Base-by-base conservation (phyloP, 2,329 filamentous ascomycete genomes). In the Claviceps spartinae region DNA sequence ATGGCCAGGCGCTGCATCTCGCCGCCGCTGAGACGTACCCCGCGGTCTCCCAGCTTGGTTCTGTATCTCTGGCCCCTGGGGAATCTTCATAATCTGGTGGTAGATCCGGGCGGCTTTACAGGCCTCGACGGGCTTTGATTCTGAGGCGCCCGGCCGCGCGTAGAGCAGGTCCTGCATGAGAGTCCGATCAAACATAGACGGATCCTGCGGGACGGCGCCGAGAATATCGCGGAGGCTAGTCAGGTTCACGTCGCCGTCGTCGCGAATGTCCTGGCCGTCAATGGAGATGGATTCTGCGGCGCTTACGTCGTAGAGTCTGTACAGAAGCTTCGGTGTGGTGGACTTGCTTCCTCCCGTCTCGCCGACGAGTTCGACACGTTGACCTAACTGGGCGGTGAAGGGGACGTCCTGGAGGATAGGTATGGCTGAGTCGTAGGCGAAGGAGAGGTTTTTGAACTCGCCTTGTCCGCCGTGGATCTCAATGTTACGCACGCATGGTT, bases 131-230 rank as follows among this genome's bases (percentile, higher is more conserved):
- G 83, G 72, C 34, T 85, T 77, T 6, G 72, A 72, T 44, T 83
- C 76, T 0, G 76, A 79, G 1, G 81, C 81, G n/a, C 74, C 71
- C 1, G 79, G 73, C 11, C 74, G 73, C 2, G 79, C 79, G 62
- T 85, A 86, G 2, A 74, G 73, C 22, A 86, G 67, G 59, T 85
- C 86, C 18, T 83, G 75, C 60, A 81, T 72, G 42, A 86, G 75
- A 1, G 78, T 77, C 36, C 75, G 72, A 60, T 85, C 82, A 67
- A 86, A 85, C 8, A 86, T 67, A 0, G 75, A 69, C 0, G 81
- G 76, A 54, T 82, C 78, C 63, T 86, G 79, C 2, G 82, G 82
- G 0, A 85, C 82, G 13, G 83, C 72, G 18, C 81, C 81, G 26
- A 86, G 72, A 2, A 71, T 68, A 20, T 78, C 72, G 9, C 81